phyloP scores from a whole-genome alignment of 768 basidiomycete species.

The Candolleomyces eurysporus region DNA sequence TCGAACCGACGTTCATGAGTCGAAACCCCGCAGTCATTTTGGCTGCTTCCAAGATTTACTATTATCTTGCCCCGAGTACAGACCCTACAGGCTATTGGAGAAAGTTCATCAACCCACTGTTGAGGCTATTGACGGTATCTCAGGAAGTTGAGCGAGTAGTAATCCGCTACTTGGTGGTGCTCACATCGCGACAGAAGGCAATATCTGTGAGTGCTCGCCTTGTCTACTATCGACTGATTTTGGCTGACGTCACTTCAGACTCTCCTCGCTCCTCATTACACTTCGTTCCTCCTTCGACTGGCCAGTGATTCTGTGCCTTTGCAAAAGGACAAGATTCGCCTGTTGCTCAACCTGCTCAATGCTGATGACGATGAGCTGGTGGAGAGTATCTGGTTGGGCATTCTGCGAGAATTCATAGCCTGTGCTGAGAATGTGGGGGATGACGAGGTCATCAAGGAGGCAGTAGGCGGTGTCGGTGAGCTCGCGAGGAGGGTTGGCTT shows the following conservation, averaged over 20 bases:
- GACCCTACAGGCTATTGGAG: slow-evolving; percentile 27
- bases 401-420: slow-evolving; percentile 83
- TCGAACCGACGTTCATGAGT: slow-evolving; percentile 80
- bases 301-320: slow-evolving; percentile 62
- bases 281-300: slow-evolving; percentile 63
- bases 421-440: slow-evolving; percentile 73
- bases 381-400: slow-evolving; percentile 56
- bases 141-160: slow-evolving; percentile 76
- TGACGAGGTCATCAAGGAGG: slow-evolving; percentile 65
- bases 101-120: slow-evolving; percentile 67
- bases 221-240: neutral
- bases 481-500: slow-evolving; percentile 3
- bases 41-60: slow-evolving; percentile 70
- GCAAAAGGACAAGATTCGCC: slow-evolving; percentile 72
- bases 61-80: slow-evolving; percentile 65
- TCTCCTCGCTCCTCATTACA: slow-evolving; percentile 60
- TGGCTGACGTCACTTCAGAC: slow-evolving; percentile 34
- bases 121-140: slow-evolving; percentile 67
- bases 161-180: slow-evolving; percentile 62
- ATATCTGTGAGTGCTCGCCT: slow-evolving; percentile 50
- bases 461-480: slow-evolving; percentile 73
- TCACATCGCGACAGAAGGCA: slow-evolving; percentile 49
- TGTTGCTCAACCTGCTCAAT: slow-evolving; percentile 62
- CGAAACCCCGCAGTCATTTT: slow-evolving; percentile 87
- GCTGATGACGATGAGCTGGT: neutral